phyloP scores from a whole-genome alignment of 345 rosid genomes.

The Euphorbia peplus region DNA sequence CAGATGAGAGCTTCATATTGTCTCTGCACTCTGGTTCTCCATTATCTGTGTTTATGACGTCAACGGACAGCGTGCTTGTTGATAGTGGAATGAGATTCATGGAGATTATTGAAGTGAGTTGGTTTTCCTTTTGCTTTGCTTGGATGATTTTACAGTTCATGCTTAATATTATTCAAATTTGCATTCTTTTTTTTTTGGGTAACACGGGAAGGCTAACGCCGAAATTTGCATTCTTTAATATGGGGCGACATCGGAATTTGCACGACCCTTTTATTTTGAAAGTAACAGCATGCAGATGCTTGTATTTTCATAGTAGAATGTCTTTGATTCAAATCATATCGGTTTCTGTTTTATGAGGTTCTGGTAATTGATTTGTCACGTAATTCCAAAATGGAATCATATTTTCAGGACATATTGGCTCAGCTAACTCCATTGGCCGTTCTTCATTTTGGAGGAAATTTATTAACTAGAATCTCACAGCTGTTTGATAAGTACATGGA shows the following conservation, averaged over 20 bases:
- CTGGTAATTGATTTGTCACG: conserved; percentile 2
- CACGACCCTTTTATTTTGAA: background rate
- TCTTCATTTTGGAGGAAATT: conserved; percentile 76
- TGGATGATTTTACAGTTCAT: conserved; percentile 1
- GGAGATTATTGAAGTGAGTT: conserved; percentile 74
- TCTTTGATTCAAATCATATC: background rate
- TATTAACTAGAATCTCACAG: conserved; percentile 65
- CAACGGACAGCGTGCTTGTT: conserved; percentile 56
- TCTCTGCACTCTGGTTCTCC: conserved; percentile 52
- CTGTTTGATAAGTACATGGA: conserved; percentile 83
- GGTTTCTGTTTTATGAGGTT: conserved; percentile 8
- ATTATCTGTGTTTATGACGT: conserved; percentile 55
- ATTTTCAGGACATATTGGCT: conserved; percentile 76
- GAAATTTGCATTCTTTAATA: conserved; percentile 3
- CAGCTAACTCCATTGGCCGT: conserved; percentile 71
- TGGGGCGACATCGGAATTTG: background rate
- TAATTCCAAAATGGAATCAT: conserved; percentile 15
- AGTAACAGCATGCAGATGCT: background rate
- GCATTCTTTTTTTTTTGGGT: no score
- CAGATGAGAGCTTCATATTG: conserved; percentile 49
- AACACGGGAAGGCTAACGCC: no score
- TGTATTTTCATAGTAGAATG: background rate
- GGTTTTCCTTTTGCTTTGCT: conserved; percentile 11
- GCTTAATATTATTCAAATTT: background rate
- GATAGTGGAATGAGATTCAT: conserved; percentile 78